These are phyloP conservation scores for Xanthoparmelia taractica DNA, from an alignment of 495 filamentous ascomycete genomes.

Conservation along the genomic window DNA sequence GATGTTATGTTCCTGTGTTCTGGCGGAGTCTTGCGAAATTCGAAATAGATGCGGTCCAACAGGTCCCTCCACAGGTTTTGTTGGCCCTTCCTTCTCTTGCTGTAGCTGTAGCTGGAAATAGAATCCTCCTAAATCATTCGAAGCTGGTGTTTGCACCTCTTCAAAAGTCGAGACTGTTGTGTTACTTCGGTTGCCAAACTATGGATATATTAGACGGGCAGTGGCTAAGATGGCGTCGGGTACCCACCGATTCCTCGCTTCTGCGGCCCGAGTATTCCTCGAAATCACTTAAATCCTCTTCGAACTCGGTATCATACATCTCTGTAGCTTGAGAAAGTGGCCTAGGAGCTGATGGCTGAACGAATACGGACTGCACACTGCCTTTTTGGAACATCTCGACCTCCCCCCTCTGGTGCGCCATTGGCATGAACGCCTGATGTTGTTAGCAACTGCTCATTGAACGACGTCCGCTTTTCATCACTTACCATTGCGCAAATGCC, in stretches of 20 bases:
- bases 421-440: constrained; percentile 28
- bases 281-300: constrained; percentile 55
- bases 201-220: constrained; percentile 7
- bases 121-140: constrained; percentile 38
- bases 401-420: constrained; percentile 30
- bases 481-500: constrained; percentile 19
- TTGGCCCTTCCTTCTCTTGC: constrained; percentile 31
- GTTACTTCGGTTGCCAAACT: constrained; percentile 53
- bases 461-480: background rate
- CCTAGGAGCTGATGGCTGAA: constrained; percentile 20
- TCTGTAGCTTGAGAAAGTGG: constrained; percentile 57
- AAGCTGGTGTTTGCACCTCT: constrained; percentile 62
- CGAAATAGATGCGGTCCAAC: constrained; percentile 86
- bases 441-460: background rate
- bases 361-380: constrained; percentile 31
- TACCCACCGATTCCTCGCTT: constrained; percentile 60
- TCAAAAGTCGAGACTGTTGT: constrained; percentile 72
- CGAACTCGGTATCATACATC: constrained; percentile 67
- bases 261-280: constrained; percentile 55
- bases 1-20: constrained; percentile 46
- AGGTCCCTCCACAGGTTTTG: constrained; percentile 67
- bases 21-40: constrained; percentile 38
- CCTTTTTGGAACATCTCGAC: constrained; percentile 39
- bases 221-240: background rate
- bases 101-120: constrained; percentile 38